These are phyloP conservation scores for Emmonsiellopsis sp. DNA, from an alignment of 2,329 filamentous ascomycete species.

Conservation along the genomic window DNA sequence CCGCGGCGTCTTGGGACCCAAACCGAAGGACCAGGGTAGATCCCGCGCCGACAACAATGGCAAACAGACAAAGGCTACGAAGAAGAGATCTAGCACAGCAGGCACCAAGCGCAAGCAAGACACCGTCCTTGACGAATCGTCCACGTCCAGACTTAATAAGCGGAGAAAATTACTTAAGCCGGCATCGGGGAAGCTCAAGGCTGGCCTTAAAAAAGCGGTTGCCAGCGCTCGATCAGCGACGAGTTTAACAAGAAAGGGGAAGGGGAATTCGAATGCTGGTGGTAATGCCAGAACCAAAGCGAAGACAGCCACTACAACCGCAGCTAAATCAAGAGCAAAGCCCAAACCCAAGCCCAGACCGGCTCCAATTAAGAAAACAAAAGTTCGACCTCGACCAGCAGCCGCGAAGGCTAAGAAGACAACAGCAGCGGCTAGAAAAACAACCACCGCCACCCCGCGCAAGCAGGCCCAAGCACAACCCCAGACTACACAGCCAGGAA, in stretches of 20 bases:
- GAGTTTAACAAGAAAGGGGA: background rate
- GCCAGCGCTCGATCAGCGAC: constrained; percentile 11
- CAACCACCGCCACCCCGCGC: background rate
- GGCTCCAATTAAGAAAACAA: constrained; percentile 3
- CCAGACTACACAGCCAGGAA: background rate
- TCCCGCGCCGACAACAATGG: constrained; percentile 16
- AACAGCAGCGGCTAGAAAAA: background rate
- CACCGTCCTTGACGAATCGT: constrained; percentile 18
- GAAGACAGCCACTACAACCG: background rate
- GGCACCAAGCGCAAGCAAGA: constrained; percentile 27
- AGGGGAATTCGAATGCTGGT: background rate
- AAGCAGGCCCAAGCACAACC: background rate
- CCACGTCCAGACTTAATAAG: constrained; percentile 22
- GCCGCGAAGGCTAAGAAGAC: background rate
- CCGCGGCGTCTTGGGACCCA: constrained; percentile 52
- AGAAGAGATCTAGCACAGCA: constrained; percentile 12
- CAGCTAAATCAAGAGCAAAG: background rate
- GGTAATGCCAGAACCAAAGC: background rate
- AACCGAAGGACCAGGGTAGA: constrained; percentile 39
- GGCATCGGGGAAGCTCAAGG: constrained; percentile 21
- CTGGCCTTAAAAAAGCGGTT: constrained; percentile 22
- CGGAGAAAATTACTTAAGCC: constrained; percentile 18
- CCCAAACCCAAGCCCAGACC: background rate
- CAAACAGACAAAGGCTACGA: constrained; percentile 14
- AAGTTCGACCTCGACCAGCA: background rate